These are phyloP conservation scores for Cichorium intybus DNA, from an alignment of 140 eudicot genomes.

Conservation along the genomic window DNA sequence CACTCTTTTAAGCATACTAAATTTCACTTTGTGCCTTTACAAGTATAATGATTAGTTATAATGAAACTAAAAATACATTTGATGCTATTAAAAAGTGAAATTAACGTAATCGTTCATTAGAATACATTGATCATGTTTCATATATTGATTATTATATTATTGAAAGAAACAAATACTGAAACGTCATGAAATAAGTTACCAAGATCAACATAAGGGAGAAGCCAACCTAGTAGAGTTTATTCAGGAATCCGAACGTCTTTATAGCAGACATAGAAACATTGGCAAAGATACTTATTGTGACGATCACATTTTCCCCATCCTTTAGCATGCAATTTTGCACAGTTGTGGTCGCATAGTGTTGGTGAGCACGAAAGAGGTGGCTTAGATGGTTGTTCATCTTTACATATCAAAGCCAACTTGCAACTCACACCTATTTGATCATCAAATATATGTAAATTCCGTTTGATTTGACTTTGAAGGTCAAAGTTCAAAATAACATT, in stretches of 20 bases:
- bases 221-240: neutral
- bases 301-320: constrained; percentile 58
- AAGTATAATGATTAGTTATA: no score
- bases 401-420: constrained; percentile 43
- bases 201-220: neutral
- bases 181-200: neutral
- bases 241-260: constrained; percentile 21
- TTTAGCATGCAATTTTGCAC: constrained; percentile 19
- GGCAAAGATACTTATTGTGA: constrained; percentile 25
- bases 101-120: neutral
- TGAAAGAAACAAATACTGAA: neutral
- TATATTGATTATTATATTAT: neutral
- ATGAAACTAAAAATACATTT: neutral
- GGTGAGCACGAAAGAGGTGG: constrained; percentile 31
- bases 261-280: constrained; percentile 48
- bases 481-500: neutral
- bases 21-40: no score
- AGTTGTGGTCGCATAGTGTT: constrained; percentile 26
- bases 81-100: neutral
- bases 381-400: constrained; percentile 34
- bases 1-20: neutral
- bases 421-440: constrained; percentile 33
- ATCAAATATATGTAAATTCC: constrained; percentile 9
- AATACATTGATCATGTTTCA: neutral
- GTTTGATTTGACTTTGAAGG: neutral